Evolutionary conservation across 192 early-diverging fungal species (phyloP).

Genomic region (Podila verticillata): DNA sequence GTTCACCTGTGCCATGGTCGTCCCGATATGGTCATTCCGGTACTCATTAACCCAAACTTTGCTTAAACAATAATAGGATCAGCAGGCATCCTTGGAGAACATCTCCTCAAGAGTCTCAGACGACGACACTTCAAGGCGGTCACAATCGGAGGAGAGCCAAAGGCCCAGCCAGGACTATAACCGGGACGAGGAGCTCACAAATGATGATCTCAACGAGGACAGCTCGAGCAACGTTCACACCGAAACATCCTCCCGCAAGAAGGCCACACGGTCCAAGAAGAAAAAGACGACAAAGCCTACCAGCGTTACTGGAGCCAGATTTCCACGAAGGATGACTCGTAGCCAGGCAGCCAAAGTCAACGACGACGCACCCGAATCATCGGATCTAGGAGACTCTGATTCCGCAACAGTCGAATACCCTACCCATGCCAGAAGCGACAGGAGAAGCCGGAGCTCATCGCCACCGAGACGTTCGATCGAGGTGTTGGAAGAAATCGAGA

Average conservation of each 20-base stretch:
- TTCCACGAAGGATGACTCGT: conserved; percentile 24
- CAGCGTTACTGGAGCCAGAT: conserved; percentile 8
- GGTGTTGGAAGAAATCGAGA: background rate
- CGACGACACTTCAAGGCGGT: too few species aligned
- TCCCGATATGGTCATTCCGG: too few species aligned
- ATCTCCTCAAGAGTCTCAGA: too few species aligned
- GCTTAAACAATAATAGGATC: too few species aligned
- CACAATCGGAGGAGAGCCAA: too few species aligned
- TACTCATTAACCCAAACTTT: too few species aligned
- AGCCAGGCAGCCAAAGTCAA: conserved; percentile 15
- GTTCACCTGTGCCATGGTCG: too few species aligned
- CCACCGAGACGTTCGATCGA: conserved; percentile 3
- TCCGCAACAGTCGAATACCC: background rate
- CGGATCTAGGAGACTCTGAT: background rate
- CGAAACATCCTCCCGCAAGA: conserved; percentile 17
- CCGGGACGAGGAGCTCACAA: too few species aligned
- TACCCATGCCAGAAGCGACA: background rate
- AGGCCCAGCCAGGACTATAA: too few species aligned
- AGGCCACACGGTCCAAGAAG: conserved; percentile 4
- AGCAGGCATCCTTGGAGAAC: too few species aligned
- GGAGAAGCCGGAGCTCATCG: conserved; percentile 3
- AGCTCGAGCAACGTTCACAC: conserved; percentile 3
- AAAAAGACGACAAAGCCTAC: background rate
- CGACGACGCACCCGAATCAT: conserved; percentile 3
- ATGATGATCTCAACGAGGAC: too few species aligned